A percentile compares a stretch with the other conserved stretches of the same genome.
These are phyloP conservation scores for Pseudogymnoascus sp. DNA, from an alignment of 2,329 filamentous ascomycete genomes.

Conservation along the genomic window DNA sequence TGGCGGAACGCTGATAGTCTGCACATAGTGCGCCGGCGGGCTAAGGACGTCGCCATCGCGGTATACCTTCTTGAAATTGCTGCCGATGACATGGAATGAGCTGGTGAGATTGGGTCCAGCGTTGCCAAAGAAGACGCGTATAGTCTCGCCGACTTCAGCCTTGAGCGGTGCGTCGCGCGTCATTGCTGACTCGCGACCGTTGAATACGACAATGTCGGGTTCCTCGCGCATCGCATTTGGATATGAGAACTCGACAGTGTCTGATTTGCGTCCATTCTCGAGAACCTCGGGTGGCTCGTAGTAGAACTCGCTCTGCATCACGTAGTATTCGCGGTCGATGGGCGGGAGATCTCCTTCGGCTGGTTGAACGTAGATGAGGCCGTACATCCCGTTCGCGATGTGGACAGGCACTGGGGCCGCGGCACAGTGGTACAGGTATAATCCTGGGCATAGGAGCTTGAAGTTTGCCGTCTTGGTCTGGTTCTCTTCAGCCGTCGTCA, in stretches of 20 bases:
- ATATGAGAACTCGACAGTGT: conserved; percentile 29
- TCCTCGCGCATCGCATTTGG: conserved; percentile 28
- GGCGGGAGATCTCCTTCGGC: conserved; percentile 24
- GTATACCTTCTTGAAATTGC: conserved; percentile 25
- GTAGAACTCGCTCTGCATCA: conserved; percentile 32
- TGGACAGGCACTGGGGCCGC: conserved; percentile 29
- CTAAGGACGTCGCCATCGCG: conserved; percentile 28
- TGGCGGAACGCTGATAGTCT: conserved; percentile 25
- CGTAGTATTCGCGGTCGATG: conserved; percentile 30
- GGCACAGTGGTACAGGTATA: conserved; percentile 30
- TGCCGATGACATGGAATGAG: conserved; percentile 28
- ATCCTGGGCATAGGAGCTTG: conserved; percentile 25
- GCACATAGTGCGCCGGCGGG: conserved; percentile 23
- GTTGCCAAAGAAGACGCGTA: conserved; percentile 31
- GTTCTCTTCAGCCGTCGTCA: conserved; percentile 28
- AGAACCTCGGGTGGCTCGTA: conserved; percentile 29
- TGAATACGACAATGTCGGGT: conserved; percentile 27
- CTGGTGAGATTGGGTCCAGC: conserved; percentile 29
- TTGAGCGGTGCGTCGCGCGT: conserved; percentile 28
- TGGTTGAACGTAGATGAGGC: conserved; percentile 30
- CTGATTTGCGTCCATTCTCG: conserved; percentile 25
- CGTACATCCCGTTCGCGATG: conserved; percentile 32
- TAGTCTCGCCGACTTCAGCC: conserved; percentile 23
- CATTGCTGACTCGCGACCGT: conserved; percentile 27
- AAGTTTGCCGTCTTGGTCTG: conserved; percentile 28